Evolutionary conservation across 257 asterid species (phyloP), one percentile per base, ranked within the genome.

Genomic region (Eustoma russellianum): DNA sequence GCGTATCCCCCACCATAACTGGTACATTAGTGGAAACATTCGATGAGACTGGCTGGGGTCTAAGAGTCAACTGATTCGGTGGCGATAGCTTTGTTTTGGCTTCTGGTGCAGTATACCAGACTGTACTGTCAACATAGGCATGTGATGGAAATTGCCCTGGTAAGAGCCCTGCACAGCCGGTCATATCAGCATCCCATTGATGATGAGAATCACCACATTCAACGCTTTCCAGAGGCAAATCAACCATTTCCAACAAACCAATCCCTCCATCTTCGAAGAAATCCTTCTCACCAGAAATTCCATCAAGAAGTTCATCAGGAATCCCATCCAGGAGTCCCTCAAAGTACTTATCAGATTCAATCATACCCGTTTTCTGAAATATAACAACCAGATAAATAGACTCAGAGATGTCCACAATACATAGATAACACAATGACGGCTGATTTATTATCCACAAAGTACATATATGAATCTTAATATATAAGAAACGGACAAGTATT

Each of bases 221-320:
- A 65, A 87, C 53, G 71, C 77, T 75, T 69, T 84, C 94, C 78
- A 79, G 51, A 1, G 94, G 93, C 60, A 81, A 78, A 70, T 87
- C 94, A 50, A 85, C 57, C 28, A 82, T 64, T 15, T 65, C 59
- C 0, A 84, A 79, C 44, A 84, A 55, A 65, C 49, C 30, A 24
- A 24, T 24, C 30, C 30, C 30, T 24, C 30, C 30, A 24, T 24
- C 30, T 6, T 71, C 74, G 6, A 79, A 75, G 44, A 67, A 76
- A 18, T 77, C 89, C 8, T 71, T 81, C 18, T 43, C 66, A 15
- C 47, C 65, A 28, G 18, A 33, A 16, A 50, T 70, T 40, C 74
- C 78, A 63, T 71, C 64, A 11, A 58, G 63, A 28, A 64, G 58
- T 15, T 72, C 84, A 57, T 76, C 43, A 38, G 43, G 43, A 38